Percentiles rank a stretch among this genome's conserved stretches.
phyloP scores from a whole-genome alignment of 2,329 filamentous ascomycete genomes.

The Penicillium psychrosexuale region DNA sequence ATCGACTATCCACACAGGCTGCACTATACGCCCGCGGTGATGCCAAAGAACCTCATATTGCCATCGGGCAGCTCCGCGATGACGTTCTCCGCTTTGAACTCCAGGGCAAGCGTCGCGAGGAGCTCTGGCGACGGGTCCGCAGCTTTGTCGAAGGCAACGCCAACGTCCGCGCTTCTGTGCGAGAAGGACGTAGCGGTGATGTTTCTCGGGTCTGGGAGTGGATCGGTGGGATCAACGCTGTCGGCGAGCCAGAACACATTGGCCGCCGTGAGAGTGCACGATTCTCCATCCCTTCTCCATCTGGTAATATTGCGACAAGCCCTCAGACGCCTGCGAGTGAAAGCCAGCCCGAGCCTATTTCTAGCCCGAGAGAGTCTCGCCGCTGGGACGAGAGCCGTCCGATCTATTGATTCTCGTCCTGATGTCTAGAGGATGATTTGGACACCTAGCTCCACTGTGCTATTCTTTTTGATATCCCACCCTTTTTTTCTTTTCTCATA shows the following conservation, averaged over 20 bases:
- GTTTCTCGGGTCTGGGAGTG: constrained; percentile 66
- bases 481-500: constrained; percentile 3
- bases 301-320: constrained; percentile 15
- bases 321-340: constrained; percentile 16
- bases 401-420: constrained; percentile 34
- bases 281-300: constrained; percentile 29
- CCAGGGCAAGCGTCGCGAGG: constrained; percentile 69
- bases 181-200: constrained; percentile 55
- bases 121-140: constrained; percentile 79
- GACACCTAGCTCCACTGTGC: constrained; percentile 3
- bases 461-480: constrained; percentile 11
- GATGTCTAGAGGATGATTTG: constrained; percentile 1
- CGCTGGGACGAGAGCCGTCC: constrained; percentile 44
- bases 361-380: constrained; percentile 29
- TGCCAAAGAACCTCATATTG: constrained; percentile 74
- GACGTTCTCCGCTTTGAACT: constrained; percentile 84
- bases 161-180: constrained; percentile 79
- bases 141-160: constrained; percentile 88
- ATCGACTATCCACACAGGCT: constrained; percentile 78
- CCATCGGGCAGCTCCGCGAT: constrained; percentile 84
- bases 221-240: constrained; percentile 59
- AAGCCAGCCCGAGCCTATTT: constrained; percentile 16
- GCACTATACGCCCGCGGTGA: constrained; percentile 66
- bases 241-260: constrained; percentile 43
- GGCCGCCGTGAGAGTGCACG: constrained; percentile 26